Conservation (phyloP, 2,329 filamentous ascomycete species). For the Monosporascus sp. region DNA sequence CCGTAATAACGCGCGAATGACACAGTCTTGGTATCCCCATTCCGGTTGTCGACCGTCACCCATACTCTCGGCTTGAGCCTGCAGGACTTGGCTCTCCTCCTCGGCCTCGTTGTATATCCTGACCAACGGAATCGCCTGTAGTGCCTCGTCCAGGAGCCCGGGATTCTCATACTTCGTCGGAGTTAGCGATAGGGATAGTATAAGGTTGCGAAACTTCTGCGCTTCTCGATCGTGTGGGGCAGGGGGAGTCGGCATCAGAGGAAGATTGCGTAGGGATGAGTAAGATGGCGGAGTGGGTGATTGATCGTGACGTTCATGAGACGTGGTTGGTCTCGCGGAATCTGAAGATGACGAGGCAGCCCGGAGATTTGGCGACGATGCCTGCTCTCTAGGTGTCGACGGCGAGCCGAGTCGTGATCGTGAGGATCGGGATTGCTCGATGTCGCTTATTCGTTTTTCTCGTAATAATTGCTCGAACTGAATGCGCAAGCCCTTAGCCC, state of each 20-base stretch:
- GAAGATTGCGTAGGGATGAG: conserved; percentile 57
- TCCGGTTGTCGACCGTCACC: conserved; percentile 57
- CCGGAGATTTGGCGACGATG: conserved; percentile 45
- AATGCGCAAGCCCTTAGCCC: conserved; percentile 72
- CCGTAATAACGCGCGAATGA: conserved; percentile 81
- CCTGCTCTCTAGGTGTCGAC: conserved; percentile 40
- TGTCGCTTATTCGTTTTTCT: conserved; percentile 79
- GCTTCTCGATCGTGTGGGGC: conserved; percentile 63
- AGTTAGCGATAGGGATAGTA: conserved; percentile 80
- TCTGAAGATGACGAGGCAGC: conserved; percentile 32
- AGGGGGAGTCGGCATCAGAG: conserved; percentile 34
- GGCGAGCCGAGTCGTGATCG: conserved; percentile 55
- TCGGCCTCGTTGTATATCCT: conserved; percentile 60
- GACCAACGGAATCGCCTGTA: conserved; percentile 62
- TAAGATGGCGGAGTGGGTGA: conserved; percentile 50
- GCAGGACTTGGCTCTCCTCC: conserved; percentile 82
- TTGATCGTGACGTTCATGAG: conserved; percentile 18
- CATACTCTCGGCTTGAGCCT: conserved; percentile 60
- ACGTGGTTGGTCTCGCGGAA: conserved; percentile 42
- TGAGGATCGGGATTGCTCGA: conserved; percentile 59
- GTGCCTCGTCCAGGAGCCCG: conserved; percentile 84
- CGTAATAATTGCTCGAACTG: conserved; percentile 85
- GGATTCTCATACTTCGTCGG: conserved; percentile 96
- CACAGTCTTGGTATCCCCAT: conserved; percentile 98
- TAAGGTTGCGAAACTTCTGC: conserved; percentile 72